These are phyloP conservation scores for Epichloe scottii DNA, from an alignment of 2,329 filamentous ascomycete species.

Conservation along the genomic window DNA sequence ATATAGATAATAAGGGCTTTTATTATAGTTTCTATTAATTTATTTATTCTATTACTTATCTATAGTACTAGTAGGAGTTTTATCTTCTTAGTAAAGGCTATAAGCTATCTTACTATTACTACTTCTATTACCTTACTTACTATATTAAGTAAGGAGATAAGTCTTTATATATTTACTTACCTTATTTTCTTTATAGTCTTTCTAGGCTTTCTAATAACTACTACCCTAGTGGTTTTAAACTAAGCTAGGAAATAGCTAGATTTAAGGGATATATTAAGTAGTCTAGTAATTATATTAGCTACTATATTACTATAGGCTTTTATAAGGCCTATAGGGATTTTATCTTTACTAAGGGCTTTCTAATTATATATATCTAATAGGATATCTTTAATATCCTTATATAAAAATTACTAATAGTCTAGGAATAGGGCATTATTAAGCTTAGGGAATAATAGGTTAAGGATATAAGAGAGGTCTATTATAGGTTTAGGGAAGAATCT, in stretches of 20 bases:
- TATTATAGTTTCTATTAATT: not conserved
- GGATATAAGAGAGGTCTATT: not conserved
- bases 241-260: not conserved
- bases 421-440: not conserved
- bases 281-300: no score
- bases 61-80: not conserved
- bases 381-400: not conserved
- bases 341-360: not conserved
- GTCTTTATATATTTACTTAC: not conserved
- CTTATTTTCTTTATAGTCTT: not conserved
- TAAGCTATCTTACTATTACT: not conserved
- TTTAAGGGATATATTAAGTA: no score
- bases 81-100: not conserved
- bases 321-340: not conserved
- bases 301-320: no score
- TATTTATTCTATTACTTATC: not conserved
- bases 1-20: not conserved
- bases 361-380: not conserved
- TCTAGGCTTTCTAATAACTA: not conserved
- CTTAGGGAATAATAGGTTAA: not conserved
- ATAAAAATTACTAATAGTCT: not conserved
- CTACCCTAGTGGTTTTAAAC: not conserved
- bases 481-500: not conserved
- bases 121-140: not conserved
- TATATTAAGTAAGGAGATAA: not conserved